Evolutionary conservation across 495 filamentous ascomycete genomes (phyloP), one percentile per base, ranked within the genome.

Genomic region (Lasiosphaeriaceae sp.): DNA sequence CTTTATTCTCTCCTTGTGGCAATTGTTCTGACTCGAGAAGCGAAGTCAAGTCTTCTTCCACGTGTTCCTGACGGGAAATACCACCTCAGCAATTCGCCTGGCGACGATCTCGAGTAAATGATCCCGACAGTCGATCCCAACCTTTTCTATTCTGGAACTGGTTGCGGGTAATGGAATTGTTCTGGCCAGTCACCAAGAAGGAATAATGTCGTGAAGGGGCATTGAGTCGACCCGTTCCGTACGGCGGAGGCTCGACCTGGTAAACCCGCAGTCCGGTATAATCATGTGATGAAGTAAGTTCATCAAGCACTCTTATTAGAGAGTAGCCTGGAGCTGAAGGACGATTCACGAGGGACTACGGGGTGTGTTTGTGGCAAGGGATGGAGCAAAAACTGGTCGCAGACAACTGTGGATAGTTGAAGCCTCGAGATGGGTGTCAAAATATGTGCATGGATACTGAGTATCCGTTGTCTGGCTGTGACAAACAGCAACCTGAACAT

Each of bases 81-180:
- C 56, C 34, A 64, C 61, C 37, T 65, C 52, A 50, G 20, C 47
- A 5, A 5, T 47, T 48, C 52, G 19, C 35, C 55, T 50, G 39
- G 31, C 43, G 60, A 53, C 48, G 60, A 62, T 61, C 58, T 29
- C 26, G 23, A 46, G 29, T 16, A 17, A 55, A 26, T 34, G 46
- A 61, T 61, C 58, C 61, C 47, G 39, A 60, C 55, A 35, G 57
- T 52, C 66, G 63, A 63, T 66, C 66, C 47, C 41, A 43, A 35
- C 11, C 46, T 20, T 53, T 24, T 41, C 19, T 31, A 31, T 52
- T 54, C 52, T 49, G 19, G 50, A 56, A 57, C 26, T 22, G 46
- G 11, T 50, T 17, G 47, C 31, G 39, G 47, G 17, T 26, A 22
- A 49, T 12, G 52, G 46, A 19, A 21, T 17, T 34, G 11, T 19